phyloP scores from a whole-genome alignment of 495 filamentous ascomycete genomes.

The Lepraria neglecta region DNA sequence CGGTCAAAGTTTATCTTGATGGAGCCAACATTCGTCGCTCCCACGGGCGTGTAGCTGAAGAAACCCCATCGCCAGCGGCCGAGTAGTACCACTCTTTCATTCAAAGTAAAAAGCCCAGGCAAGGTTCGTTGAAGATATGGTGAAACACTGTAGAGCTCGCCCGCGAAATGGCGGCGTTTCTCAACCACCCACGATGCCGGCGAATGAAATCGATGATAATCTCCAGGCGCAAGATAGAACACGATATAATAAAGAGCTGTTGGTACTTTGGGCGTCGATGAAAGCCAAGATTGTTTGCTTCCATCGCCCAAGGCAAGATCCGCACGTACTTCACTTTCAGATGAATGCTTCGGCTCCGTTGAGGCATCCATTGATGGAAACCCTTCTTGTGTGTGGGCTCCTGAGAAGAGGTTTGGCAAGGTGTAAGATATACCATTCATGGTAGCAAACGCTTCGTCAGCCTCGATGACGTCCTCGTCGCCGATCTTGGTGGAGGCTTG shows the following conservation, averaged over 20 bases:
- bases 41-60: constrained; percentile 92
- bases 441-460: constrained; percentile 87
- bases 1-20: constrained; percentile 97
- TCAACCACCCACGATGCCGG: constrained; percentile 92
- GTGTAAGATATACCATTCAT: constrained; percentile 98
- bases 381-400: constrained; percentile 40
- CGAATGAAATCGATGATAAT: constrained; percentile 98
- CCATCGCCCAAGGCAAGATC: constrained; percentile 69
- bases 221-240: constrained; percentile 94
- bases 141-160: constrained; percentile 89
- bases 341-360: constrained; percentile 54
- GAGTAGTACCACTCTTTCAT: constrained; percentile 89
- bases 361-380: constrained; percentile 51
- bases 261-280: constrained; percentile 51
- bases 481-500: constrained; percentile 5
- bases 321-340: constrained; percentile 74
- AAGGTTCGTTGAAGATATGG: constrained; percentile 89
- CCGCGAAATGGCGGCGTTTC: constrained; percentile 86
- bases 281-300: constrained; percentile 61
- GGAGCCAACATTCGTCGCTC: constrained; percentile 96
- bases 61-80: constrained; percentile 96
- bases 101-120: constrained; percentile 89
- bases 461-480: constrained; percentile 59
- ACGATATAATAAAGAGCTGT: constrained; percentile 87
- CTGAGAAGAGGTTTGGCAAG: constrained; percentile 79